Evolutionary conservation across 805 yeast species (phyloP), one percentile per base, ranked within the genome.

Genomic region (Candida hispaniensis): DNA sequence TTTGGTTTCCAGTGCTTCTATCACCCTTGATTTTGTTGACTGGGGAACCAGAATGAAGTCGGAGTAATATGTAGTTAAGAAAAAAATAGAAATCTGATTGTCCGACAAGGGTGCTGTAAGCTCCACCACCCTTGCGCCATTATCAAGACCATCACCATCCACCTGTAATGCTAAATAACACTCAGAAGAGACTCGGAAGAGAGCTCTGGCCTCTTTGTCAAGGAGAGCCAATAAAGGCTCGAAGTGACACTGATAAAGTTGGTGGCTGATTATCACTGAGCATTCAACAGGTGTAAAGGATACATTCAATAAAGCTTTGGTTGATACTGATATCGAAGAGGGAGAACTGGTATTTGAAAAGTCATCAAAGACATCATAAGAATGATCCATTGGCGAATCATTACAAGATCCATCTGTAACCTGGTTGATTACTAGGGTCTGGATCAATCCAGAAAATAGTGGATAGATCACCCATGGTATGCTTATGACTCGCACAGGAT

Each of bases 241-340:
- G 42, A 75, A 66, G 9, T 61, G 52, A 14, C 44, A 42, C 1
- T 53, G 44, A 38, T 69, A 60, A n/a, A 62, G 41, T 5, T 45
- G 44, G 2, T 58, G 50, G 1, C 73, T 58, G 41, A 74, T 69
- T 43, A 75, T 73, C 5, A 75, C 55, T 0, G 80, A 73, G 42
- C 76, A 67, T 46, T 75, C 81, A n/a, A 58, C 51, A 0, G 77
- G 76, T 1, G 79, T 71, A 46, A 70, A 67, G 2, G 79, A 75
- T 20, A 75, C 59, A 47, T 72, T 79, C 47, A 72, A 67, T 48
- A 75, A 73, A 18, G 64, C 62, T 34, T 61, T 69, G 19, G 49
- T 26, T 18, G 34, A 33, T 18, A 41, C 44, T 12, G 36, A 32
- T 11, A 32, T 39, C 40, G 18, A 45, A 47, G 17, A 43, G 35